Evolutionary conservation across 352 stramenopile genomes (phyloP).

Genomic region (Plasmopara muralis): DNA sequence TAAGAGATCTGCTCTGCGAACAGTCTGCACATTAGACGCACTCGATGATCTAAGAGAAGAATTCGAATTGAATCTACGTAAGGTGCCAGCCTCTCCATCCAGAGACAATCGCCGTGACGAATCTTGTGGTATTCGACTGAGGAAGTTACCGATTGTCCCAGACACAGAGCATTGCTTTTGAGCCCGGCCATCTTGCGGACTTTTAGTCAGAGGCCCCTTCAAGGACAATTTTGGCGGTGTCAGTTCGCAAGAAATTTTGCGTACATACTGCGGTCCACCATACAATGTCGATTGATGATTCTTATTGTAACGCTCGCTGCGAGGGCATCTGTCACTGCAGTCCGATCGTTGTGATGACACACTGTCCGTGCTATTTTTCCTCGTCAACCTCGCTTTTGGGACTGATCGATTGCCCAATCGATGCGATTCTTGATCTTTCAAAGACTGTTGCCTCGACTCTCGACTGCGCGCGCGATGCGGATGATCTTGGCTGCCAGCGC

Average conservation of each 20-base stretch:
- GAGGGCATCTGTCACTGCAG: constrained; percentile 27
- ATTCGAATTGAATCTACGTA: constrained; percentile 17
- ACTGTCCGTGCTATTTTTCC: constrained; percentile 55
- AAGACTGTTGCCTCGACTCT: constrained; percentile 11
- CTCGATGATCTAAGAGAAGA: constrained; percentile 10
- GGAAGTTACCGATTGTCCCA: constrained; percentile 16
- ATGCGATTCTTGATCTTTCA: constrained; percentile 12
- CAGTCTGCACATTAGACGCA: constrained; percentile 18
- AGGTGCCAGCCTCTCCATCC: constrained; percentile 15
- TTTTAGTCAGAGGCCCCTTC: constrained; percentile 26
- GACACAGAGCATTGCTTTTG: constrained; percentile 21
- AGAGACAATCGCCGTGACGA: constrained; percentile 27
- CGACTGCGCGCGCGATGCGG: constrained; percentile 15
- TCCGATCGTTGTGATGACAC: constrained; percentile 46
- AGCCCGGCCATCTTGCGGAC: constrained; percentile 44
- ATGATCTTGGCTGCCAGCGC: constrained; percentile 9
- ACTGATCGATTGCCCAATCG: constrained; percentile 22
- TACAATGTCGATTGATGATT: constrained; percentile 18
- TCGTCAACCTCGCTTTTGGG: constrained; percentile 22
- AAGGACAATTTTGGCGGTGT: constrained; percentile 25
- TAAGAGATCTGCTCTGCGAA: constrained; percentile 5
- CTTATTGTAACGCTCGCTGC: constrained; percentile 29
- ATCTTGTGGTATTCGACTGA: constrained; percentile 17
- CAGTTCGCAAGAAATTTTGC: constrained; percentile 19
- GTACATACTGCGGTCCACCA: constrained; percentile 13